Percentiles rank a stretch among this genome's conserved stretches.
These are phyloP conservation scores for Malassezia dermatis DNA, from an alignment of 1,284 basidiomycete species.

Conservation along the genomic window DNA sequence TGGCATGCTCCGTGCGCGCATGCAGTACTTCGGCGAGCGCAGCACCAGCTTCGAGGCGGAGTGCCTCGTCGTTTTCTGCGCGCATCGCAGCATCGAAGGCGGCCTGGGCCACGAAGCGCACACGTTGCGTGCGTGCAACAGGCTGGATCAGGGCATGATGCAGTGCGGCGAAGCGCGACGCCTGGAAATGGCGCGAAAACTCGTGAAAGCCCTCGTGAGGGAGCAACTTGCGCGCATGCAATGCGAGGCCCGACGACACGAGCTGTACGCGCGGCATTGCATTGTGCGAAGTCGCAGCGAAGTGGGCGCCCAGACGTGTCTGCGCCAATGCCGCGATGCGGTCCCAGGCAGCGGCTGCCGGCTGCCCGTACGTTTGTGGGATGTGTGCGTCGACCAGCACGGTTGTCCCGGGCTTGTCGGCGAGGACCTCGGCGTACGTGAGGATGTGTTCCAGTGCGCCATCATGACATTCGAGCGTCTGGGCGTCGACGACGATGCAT, in stretches of 20 bases:
- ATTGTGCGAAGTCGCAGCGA: not conserved
- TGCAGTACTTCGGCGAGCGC: slow-evolving; percentile 6
- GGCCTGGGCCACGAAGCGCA: slow-evolving; percentile 1
- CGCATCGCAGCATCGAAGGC: not conserved
- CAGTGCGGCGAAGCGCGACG: slow-evolving; percentile 12
- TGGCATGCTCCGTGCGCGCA: slow-evolving; percentile 14
- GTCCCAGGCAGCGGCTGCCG: slow-evolving; percentile 7
- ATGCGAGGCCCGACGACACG: slow-evolving; percentile 11
- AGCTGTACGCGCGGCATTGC: not conserved
- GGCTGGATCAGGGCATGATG: not conserved
- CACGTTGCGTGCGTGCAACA: not conserved
- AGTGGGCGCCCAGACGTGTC: not conserved
- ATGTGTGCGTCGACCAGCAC: slow-evolving; percentile 22
- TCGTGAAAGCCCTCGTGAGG: not conserved
- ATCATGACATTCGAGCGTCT: slow-evolving; percentile 15
- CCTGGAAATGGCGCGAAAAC: slow-evolving; percentile 2
- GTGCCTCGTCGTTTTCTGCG: slow-evolving; percentile 5
- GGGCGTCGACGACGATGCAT: slow-evolving; percentile 23
- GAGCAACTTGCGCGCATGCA: not conserved
- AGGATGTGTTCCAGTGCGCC: not conserved
- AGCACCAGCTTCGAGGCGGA: slow-evolving; percentile 1
- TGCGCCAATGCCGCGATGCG: not conserved
- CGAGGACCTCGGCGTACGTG: slow-evolving; percentile 21
- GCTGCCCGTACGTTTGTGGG: slow-evolving; percentile 13
- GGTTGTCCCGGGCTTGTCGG: slow-evolving; percentile 22